Conservation (phyloP, 495 filamentous ascomycete genomes). For the Annulohypoxylon nitens region DNA sequence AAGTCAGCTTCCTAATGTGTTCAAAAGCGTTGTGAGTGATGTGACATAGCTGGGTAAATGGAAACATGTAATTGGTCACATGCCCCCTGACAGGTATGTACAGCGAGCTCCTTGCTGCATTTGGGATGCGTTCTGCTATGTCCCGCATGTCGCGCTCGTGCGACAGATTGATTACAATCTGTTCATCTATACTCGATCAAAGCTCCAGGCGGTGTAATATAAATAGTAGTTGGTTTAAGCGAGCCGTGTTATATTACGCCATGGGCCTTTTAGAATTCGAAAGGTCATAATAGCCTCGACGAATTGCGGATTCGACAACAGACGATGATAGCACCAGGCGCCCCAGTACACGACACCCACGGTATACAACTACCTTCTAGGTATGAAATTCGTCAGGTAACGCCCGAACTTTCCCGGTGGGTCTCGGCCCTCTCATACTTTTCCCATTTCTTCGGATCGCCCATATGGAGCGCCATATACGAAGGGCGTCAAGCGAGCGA, state of each 20-base stretch:
- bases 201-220: slow-evolving; percentile 1
- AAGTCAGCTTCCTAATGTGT: slow-evolving; percentile 45
- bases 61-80: slow-evolving; percentile 32
- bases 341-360: slow-evolving; percentile 33
- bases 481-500: slow-evolving; percentile 31
- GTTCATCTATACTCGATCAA: slow-evolving; percentile 11
- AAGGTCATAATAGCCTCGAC: slow-evolving; percentile 1
- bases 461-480: slow-evolving; percentile 38
- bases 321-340: slow-evolving; percentile 35
- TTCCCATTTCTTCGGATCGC: slow-evolving; percentile 34
- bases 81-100: slow-evolving; percentile 19
- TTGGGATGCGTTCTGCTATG: slow-evolving; percentile 20
- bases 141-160: slow-evolving; percentile 25
- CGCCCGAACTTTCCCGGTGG: slow-evolving; percentile 26
- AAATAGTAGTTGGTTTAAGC: slow-evolving; percentile 6
- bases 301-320: not conserved
- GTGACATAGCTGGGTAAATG: slow-evolving; percentile 32
- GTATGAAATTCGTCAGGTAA: slow-evolving; percentile 41
- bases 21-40: slow-evolving; percentile 35
- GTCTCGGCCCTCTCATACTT: slow-evolving; percentile 38
- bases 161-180: slow-evolving; percentile 23
- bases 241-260: not conserved
- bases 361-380: slow-evolving; percentile 37
- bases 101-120: slow-evolving; percentile 42
- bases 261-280: not conserved